Base-by-base conservation (phyloP, 2,329 filamentous ascomycete genomes). In the Polychaeton citri region DNA sequence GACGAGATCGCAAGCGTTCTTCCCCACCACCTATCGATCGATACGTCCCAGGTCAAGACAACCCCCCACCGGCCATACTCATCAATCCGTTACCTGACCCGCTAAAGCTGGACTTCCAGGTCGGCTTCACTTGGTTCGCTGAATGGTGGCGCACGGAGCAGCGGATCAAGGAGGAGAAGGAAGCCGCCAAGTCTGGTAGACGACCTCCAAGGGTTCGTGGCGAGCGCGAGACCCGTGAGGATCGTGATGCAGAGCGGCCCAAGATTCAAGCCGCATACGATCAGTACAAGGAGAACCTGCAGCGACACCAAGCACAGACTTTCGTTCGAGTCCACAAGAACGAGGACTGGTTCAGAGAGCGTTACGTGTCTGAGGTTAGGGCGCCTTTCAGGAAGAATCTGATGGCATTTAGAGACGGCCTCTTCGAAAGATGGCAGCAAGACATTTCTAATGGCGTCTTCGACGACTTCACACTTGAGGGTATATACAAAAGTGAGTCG, bases 331-430 rank as follows among this genome's bases (percentile, higher is more conserved):
- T 86, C 49, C 90, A 98, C 61, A 94, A 93, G 57, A 77, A 78
- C 30, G 90, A 98, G 58, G 88, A 98, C 55, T 98, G 90, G 90
- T 98, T 98, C 64, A 84, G 80, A 49, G 90, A 98, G 61, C 79
- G 85, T 55, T 98, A 98, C 50, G 79, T 92, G 19, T 74, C 84
- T 1, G 84, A 90, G 47, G 76, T 88, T 37, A 72, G 83, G 35
- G 79, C 87, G 45, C 69, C 72, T 2, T 75, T 95, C 51, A 78
- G 81, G 38, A 65, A 68, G 40, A 80, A 84, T 50, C 65, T 96
- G 36, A 81, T 80, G 57, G 80, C 86, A 32, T 86, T 83, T 54
- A 80, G 92, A 32, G 76, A 79, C 28, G 76, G 74, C 10, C 74
- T 77, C 35, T 95, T 90, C 58, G 74, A 71, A 32, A 83, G 90